Evolutionary conservation across 345 rosid genomes (phyloP).

Genomic region (Alliaria petiolata): DNA sequence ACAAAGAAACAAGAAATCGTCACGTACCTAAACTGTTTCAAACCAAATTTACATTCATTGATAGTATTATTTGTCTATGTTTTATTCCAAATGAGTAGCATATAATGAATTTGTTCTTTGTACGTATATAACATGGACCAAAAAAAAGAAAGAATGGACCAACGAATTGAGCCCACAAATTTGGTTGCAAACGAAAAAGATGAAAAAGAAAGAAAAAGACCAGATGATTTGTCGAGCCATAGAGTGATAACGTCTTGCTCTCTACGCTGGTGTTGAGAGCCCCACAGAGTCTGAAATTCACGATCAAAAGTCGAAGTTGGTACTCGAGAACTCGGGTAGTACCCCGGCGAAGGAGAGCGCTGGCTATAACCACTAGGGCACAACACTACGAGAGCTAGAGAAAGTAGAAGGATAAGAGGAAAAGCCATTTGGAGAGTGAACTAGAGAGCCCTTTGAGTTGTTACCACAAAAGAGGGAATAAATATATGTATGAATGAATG

Average conservation of each 20-base stretch:
- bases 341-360: slow-evolving; percentile 81
- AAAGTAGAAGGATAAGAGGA: slow-evolving; percentile 26
- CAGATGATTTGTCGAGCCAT: slow-evolving; percentile 73
- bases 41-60: not conserved
- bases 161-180: not conserved
- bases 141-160: slow-evolving; percentile 2
- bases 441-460: slow-evolving; percentile 2
- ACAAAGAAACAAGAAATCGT: not conserved
- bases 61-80: not conserved
- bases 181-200: not conserved
- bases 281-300: slow-evolving; percentile 69
- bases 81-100: not conserved
- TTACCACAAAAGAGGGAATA: slow-evolving; percentile 14
- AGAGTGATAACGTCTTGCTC: slow-evolving; percentile 58
- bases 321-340: slow-evolving; percentile 58
- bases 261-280: slow-evolving; percentile 72
- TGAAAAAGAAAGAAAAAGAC: slow-evolving; percentile 26
- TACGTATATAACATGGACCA: not conserved
- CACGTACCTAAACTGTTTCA: not conserved
- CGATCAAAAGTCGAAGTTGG: slow-evolving; percentile 46
- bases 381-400: slow-evolving; percentile 25
- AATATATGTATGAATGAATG: slow-evolving; percentile 12
- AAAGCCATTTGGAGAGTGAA: slow-evolving; percentile 38
- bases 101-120: not conserved
- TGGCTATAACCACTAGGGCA: slow-evolving; percentile 33